Conservation (phyloP, 2,329 filamentous ascomycete genomes). For the Colletotrichum costaricense region DNA sequence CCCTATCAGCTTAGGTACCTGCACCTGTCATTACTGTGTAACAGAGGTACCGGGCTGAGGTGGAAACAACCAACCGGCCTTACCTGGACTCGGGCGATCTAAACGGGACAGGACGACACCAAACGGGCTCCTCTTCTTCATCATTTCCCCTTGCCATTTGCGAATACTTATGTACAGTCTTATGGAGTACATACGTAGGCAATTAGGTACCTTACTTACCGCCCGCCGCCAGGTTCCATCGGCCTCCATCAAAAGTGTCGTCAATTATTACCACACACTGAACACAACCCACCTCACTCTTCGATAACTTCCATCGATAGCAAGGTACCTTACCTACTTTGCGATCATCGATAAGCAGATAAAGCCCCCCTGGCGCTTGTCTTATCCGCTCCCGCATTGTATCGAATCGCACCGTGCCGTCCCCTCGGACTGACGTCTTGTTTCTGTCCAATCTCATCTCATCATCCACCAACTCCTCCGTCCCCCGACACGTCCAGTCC, state of each 20-base stretch:
- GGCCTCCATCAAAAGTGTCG: conserved; percentile 23
- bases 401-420: background rate
- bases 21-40: background rate
- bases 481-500: background rate
- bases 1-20: background rate
- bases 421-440: conserved; percentile 4
- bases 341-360: conserved; percentile 3
- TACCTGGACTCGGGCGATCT: background rate
- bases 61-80: background rate
- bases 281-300: background rate
- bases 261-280: conserved; percentile 9
- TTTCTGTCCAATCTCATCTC: conserved; percentile 27
- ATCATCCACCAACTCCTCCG: background rate
- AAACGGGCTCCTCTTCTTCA: background rate
- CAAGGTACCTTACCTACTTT: background rate
- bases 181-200: no score
- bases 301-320: background rate
- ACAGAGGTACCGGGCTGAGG: background rate
- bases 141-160: background rate
- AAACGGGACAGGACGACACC: background rate
- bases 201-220: no score
- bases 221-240: background rate
- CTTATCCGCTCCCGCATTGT: background rate
- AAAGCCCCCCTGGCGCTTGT: background rate
- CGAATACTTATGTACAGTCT: no score